phyloP scores from a whole-genome alignment of 176 grass and related monocot species.

The Raddia distichophylla region DNA sequence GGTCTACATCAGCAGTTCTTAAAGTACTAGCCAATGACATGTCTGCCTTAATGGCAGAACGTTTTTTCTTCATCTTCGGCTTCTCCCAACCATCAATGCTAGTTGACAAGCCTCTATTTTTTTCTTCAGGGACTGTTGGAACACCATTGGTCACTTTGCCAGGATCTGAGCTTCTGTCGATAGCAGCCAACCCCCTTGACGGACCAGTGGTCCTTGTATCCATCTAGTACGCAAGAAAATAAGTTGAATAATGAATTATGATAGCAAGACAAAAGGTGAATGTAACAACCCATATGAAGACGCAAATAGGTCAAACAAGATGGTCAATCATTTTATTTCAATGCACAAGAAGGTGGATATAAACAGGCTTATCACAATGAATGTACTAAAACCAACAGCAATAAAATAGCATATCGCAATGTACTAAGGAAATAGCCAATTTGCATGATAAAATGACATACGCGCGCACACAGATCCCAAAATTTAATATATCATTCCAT shows the following conservation, averaged over 20 bases:
- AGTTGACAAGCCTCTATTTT: conserved; percentile 58
- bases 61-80: conserved; percentile 85
- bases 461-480: background rate
- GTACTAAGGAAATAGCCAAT: conserved; percentile 18
- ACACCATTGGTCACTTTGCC: conserved; percentile 60
- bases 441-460: background rate
- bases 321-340: conserved; percentile 17
- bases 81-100: conserved; percentile 83
- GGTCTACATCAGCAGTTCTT: conserved; percentile 59
- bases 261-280: conserved; percentile 17
- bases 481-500: background rate
- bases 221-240: conserved; percentile 68
- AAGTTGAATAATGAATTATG: conserved; percentile 12
- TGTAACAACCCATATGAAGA: conserved; percentile 1
- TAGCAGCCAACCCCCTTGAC: conserved; percentile 49
- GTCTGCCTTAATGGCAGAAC: conserved; percentile 78
- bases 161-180: conserved; percentile 73
- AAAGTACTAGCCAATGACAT: conserved; percentile 50
- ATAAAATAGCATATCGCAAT: background rate
- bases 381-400: background rate
- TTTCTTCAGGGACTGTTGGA: conserved; percentile 59
- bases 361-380: conserved; percentile 12
- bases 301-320: conserved; percentile 18
- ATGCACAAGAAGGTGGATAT: conserved; percentile 32
- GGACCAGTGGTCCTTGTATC: conserved; percentile 65